These are phyloP conservation scores for Uromyces viciae-fabae DNA, from an alignment of 1,284 basidiomycete species.

Conservation along the genomic window DNA sequence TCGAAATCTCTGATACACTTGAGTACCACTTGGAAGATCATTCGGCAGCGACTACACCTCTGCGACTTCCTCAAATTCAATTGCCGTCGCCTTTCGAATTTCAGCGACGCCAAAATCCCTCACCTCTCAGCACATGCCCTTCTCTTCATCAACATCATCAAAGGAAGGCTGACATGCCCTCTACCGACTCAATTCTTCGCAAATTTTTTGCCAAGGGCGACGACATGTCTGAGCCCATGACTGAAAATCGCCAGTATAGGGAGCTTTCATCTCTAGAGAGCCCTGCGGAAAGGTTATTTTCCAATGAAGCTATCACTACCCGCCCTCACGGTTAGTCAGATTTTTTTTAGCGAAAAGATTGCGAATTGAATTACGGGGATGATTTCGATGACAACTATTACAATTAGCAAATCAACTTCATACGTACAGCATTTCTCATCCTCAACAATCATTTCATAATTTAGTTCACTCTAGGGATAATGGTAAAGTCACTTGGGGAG, in stretches of 20 bases:
- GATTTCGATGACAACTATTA: neutral
- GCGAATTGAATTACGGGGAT: neutral
- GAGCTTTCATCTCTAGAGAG: neutral
- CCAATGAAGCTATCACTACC: neutral
- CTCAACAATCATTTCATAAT: neutral
- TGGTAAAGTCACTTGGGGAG: too few species aligned
- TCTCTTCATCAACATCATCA: slow-evolving; percentile 22
- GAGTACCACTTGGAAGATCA: neutral
- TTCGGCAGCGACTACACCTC: neutral
- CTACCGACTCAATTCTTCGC: neutral
- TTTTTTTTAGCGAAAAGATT: neutral
- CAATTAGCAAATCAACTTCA: neutral
- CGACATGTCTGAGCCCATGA: neutral
- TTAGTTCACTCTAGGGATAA: neutral
- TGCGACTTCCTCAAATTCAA: slow-evolving; percentile 15
- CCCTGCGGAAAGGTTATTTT: neutral
- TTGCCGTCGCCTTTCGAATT: neutral
- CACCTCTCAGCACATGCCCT: slow-evolving; percentile 14
- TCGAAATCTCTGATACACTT: neutral
- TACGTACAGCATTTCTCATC: neutral
- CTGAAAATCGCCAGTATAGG: too few species aligned
- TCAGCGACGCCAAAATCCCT: neutral
- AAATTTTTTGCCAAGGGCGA: slow-evolving; percentile 22
- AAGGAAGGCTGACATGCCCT: neutral
- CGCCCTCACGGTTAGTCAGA: neutral